Percentiles rank a stretch among this genome's conserved stretches.
phyloP scores from a whole-genome alignment of 345 rosid species.

The Gossypium anomalum region DNA sequence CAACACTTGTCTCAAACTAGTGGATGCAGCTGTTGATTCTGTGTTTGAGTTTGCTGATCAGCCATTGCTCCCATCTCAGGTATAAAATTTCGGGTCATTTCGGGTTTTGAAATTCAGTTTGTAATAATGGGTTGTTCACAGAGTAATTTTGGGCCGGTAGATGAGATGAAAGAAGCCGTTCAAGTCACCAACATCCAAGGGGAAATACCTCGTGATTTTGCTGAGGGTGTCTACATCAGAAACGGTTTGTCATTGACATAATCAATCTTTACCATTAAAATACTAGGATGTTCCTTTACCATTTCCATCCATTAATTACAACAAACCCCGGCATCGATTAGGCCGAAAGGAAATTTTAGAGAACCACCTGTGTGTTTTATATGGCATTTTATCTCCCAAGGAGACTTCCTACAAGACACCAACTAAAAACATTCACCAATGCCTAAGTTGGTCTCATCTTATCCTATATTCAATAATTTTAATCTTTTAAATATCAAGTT shows the following conservation, averaged over 20 bases:
- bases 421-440: background rate
- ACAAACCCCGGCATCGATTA: background rate
- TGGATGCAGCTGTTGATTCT: conserved; percentile 41
- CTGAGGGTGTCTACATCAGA: conserved; percentile 27
- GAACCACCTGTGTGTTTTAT: background rate
- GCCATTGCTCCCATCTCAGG: conserved; percentile 45
- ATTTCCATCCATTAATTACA: too few relatives aligned
- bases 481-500: too few relatives aligned
- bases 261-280: background rate
- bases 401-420: background rate
- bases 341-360: background rate
- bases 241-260: conserved; percentile 23
- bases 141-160: conserved; percentile 47
- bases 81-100: background rate
- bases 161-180: conserved; percentile 22
- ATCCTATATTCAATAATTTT: background rate
- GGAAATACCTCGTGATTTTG: conserved; percentile 23
- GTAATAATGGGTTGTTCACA: background rate
- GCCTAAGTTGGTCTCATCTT: background rate
- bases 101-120: background rate
- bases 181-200: conserved; percentile 23
- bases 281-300: background rate
- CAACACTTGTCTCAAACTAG: conserved; percentile 18
- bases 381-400: background rate
- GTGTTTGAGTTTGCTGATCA: conserved; percentile 35